Conservation (phyloP, 805 yeast genomes). For the Dipodascopsis uninucleata region DNA sequence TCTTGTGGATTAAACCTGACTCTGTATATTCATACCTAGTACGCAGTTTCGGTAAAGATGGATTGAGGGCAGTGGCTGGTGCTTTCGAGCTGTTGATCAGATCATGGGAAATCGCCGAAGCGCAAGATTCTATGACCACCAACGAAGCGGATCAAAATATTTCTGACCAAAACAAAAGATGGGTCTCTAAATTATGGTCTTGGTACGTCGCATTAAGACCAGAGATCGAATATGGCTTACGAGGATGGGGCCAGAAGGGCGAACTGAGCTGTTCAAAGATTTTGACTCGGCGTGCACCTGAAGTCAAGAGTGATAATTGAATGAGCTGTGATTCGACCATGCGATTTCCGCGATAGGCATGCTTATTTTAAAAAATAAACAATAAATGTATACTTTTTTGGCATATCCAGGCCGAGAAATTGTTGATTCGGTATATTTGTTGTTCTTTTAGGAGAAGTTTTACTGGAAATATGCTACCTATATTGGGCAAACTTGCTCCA, state of each 20-base stretch:
- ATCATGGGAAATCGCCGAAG: slow-evolving; percentile 24
- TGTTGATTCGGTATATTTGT: too few species aligned
- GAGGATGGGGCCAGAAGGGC: slow-evolving; percentile 25
- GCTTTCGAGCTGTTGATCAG: slow-evolving; percentile 19
- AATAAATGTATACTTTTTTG: too few species aligned
- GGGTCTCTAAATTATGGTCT: slow-evolving; percentile 10
- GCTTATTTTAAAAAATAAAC: too few species aligned
- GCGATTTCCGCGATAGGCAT: too few species aligned
- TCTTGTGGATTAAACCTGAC: slow-evolving; percentile 24
- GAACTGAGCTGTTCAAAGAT: slow-evolving; percentile 10
- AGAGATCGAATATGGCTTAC: slow-evolving; percentile 12
- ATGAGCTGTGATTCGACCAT: too few species aligned
- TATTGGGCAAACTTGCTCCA: too few species aligned
- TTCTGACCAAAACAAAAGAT: background rate
- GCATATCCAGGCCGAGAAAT: too few species aligned
- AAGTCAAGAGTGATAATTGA: too few species aligned
- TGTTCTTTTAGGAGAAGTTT: too few species aligned
- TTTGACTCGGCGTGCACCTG: slow-evolving; percentile 5
- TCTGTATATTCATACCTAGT: slow-evolving; percentile 19
- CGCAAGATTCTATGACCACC: too few species aligned
- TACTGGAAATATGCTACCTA: too few species aligned
- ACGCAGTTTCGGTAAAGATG: slow-evolving; percentile 19
- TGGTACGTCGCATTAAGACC: slow-evolving; percentile 23
- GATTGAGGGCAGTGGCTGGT: slow-evolving; percentile 11
- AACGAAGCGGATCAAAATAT: too few species aligned